phyloP scores from a whole-genome alignment of 441 rosid species.

The Populus trichocarpa region DNA sequence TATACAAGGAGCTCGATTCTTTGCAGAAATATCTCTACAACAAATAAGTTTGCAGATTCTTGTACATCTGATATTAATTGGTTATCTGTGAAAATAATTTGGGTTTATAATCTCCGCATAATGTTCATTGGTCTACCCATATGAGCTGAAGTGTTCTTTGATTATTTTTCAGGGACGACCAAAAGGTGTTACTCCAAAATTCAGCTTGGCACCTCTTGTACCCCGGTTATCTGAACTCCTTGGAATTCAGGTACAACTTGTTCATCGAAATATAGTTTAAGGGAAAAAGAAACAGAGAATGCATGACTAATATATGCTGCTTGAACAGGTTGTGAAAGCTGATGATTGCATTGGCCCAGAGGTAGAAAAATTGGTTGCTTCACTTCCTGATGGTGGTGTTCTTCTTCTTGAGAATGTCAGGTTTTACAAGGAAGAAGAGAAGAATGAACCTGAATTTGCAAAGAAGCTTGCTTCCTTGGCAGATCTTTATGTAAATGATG shows the following conservation, averaged over 20 bases:
- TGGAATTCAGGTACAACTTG: slow-evolving; percentile 60
- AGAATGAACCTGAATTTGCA: slow-evolving; percentile 91
- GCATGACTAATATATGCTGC: not conserved
- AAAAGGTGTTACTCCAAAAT: slow-evolving; percentile 90
- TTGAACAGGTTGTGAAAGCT: slow-evolving; percentile 69
- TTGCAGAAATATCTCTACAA: not conserved
- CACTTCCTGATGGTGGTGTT: slow-evolving; percentile 81
- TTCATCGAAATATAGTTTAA: not conserved
- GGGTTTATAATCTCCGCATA: not conserved
- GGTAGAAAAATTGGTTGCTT: slow-evolving; percentile 73
- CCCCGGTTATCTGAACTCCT: slow-evolving; percentile 91
- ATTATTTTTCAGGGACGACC: slow-evolving; percentile 82
- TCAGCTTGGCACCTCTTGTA: slow-evolving; percentile 90
- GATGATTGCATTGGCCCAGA: slow-evolving; percentile 91
- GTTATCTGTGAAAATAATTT: not conserved
- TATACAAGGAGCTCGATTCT: not conserved
- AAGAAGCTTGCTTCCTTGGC: slow-evolving; percentile 90
- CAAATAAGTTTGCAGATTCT: not conserved
- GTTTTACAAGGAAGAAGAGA: slow-evolving; percentile 95
- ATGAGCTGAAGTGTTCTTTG: slow-evolving; percentile 2
- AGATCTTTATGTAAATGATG: slow-evolving; percentile 86
- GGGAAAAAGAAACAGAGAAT: not conserved
- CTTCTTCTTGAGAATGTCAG: slow-evolving; percentile 92
- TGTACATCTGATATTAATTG: not conserved
- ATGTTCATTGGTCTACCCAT: not conserved